Evolutionary conservation across 2,329 filamentous ascomycete genomes (phyloP).

Genomic region (Capronia americana): DNA sequence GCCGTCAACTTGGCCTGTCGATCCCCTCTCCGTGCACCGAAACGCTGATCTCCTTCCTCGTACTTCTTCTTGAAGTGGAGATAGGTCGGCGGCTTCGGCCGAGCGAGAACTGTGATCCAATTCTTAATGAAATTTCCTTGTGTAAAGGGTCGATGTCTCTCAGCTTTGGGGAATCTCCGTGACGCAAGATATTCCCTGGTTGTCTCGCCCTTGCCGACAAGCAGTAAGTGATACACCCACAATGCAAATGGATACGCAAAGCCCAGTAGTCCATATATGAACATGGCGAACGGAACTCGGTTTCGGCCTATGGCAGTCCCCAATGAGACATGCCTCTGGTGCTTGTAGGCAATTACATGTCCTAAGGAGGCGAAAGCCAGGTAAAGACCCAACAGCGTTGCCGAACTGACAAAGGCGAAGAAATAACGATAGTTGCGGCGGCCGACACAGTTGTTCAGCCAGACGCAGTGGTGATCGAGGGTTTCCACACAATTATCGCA

Average conservation of each 20-base stretch:
- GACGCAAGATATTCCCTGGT: slow-evolving; percentile 95
- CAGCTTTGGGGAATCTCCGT: slow-evolving; percentile 90
- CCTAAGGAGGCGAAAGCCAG: slow-evolving; percentile 78
- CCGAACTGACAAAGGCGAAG: slow-evolving; percentile 84
- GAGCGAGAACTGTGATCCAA: slow-evolving; percentile 78
- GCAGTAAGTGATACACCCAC: slow-evolving; percentile 86
- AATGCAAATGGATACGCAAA: slow-evolving; percentile 83
- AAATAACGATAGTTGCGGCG: slow-evolving; percentile 98
- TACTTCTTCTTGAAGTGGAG: slow-evolving; percentile 82
- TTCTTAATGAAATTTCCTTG: slow-evolving; percentile 78
- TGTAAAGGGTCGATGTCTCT: slow-evolving; percentile 88
- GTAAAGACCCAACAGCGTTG: slow-evolving; percentile 77
- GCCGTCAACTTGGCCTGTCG: slow-evolving; percentile 56
- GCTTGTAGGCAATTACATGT: slow-evolving; percentile 77
- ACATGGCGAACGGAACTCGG: slow-evolving; percentile 84
- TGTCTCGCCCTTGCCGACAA: slow-evolving; percentile 89
- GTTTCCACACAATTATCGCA: slow-evolving; percentile 98
- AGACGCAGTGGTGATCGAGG: slow-evolving; percentile 97
- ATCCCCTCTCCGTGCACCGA: slow-evolving; percentile 67
- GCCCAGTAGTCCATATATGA: slow-evolving; percentile 78
- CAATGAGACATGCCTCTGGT: slow-evolving; percentile 70
- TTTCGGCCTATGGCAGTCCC: slow-evolving; percentile 70
- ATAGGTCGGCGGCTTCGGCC: slow-evolving; percentile 86
- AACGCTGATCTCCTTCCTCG: slow-evolving; percentile 80
- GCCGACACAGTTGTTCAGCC: slow-evolving; percentile 98